phyloP scores from a whole-genome alignment of 306 rosid genomes.

The Ziziphus jujuba region DNA sequence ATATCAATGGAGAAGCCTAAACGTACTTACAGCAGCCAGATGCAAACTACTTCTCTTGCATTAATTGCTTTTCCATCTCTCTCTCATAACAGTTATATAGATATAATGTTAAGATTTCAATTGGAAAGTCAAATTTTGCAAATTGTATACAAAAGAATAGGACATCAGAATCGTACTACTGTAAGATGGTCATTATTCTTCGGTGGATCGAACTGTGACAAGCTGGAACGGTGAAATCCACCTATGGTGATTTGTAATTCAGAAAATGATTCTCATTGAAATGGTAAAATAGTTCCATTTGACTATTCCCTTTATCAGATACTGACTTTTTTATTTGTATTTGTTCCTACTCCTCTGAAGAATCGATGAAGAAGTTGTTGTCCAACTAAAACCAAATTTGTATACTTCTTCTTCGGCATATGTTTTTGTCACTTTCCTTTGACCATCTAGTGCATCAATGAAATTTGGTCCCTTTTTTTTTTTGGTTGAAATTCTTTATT shows the following conservation, averaged over 20 bases:
- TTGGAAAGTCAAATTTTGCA: slow-evolving; percentile 38
- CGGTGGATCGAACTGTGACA: slow-evolving; percentile 3
- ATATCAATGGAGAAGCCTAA: slow-evolving; percentile 6
- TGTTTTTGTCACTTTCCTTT: too few species aligned
- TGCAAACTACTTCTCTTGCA: slow-evolving; percentile 1
- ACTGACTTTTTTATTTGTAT: too few species aligned
- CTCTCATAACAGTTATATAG: too few species aligned
- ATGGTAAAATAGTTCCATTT: too few species aligned
- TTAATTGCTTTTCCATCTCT: background rate
- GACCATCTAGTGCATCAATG: too few species aligned
- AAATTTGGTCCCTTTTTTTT: too few species aligned
- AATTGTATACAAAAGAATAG: slow-evolving; percentile 29
- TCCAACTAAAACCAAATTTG: too few species aligned
- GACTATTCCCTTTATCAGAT: too few species aligned
- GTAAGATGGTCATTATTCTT: slow-evolving; percentile 13
- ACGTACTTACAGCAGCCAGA: slow-evolving; percentile 15
- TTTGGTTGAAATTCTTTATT: too few species aligned
- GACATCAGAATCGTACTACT: slow-evolving; percentile 23
- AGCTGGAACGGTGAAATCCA: slow-evolving; percentile 5
- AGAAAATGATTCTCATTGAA: background rate
- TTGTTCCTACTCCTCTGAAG: too few species aligned
- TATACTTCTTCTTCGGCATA: too few species aligned
- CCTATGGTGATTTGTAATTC: slow-evolving; percentile 17
- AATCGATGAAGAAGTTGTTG: too few species aligned
- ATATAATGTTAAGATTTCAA: slow-evolving; percentile 22